Evolutionary conservation across 495 filamentous ascomycete genomes (phyloP), one percentile per base, ranked within the genome.

Genomic region (Xylaria venustula): DNA sequence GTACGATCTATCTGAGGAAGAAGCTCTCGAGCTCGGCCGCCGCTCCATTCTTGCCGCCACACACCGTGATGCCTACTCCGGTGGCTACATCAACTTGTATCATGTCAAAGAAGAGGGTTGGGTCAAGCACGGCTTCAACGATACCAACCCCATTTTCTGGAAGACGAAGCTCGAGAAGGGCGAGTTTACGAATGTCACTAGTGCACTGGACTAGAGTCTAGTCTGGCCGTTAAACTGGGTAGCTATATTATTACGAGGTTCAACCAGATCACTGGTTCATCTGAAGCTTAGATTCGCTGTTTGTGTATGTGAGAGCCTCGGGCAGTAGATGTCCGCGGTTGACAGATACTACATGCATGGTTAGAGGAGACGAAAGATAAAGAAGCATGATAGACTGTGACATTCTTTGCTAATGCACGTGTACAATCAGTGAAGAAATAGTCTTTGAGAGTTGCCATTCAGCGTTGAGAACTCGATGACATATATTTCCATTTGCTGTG

Each of bases 41-140:
- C 80, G 95, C 65, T 92, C 88, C 72, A 98, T 98, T 73, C 78
- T 98, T 58, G 94, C 94, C n/a, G 94, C 94, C 54, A 98, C 93
- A 58, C 94, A 98, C 79, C 83, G 94, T 68, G 94, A 98, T 75
- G 94, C 94, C 17, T 98, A 89, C 85, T 98, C 94, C 19, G 94
- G 94, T 81, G 95, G 94, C 58, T 97, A 87, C 81, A 97, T 98
- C 83, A 98, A 98, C 79, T 67, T 96, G 69, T 98, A 98, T 74
- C 95, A 98, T 70, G 91, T 98, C 69, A 97, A 97, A 87, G 93
- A 98, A 78, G 87, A 90, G 61, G 94, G 94, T 61, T 98, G 94
- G 94, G 92, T 93, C 63, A 96, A 96, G 83, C 93, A 97, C 71
- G 94, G 94, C 48, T 98, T 98, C 81, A 90, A 80, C 72, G 91